These are phyloP conservation scores for Podospora australis DNA, from an alignment of 495 filamentous ascomycete genomes.

Conservation along the genomic window DNA sequence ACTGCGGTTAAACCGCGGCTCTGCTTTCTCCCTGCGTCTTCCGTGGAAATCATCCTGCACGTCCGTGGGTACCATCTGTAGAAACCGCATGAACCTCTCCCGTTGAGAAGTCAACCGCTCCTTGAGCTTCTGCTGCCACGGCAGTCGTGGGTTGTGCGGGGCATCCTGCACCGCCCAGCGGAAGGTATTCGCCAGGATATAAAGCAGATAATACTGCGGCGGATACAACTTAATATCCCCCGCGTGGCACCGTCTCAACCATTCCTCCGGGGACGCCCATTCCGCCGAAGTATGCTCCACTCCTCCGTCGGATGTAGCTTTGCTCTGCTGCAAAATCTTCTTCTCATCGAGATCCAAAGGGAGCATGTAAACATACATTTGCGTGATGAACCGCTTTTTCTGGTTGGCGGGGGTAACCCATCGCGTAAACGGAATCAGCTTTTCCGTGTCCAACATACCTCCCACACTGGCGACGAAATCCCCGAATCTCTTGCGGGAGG, in stretches of 20 bases:
- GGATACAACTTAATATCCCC: constrained; percentile 81
- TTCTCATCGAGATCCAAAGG: constrained; percentile 46
- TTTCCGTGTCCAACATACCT: constrained; percentile 28
- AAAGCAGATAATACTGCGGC: constrained; percentile 78
- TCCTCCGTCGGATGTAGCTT: constrained; percentile 72
- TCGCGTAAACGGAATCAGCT: constrained; percentile 75
- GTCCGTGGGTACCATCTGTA: constrained; percentile 34
- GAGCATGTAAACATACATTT: constrained; percentile 96
- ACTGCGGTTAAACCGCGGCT: too few relatives aligned
- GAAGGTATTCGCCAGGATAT: constrained; percentile 51
- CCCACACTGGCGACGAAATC: background rate
- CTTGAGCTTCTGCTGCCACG: constrained; percentile 42
- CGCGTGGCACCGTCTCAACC: constrained; percentile 54
- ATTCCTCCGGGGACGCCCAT: constrained; percentile 63
- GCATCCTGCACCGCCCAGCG: too few relatives aligned
- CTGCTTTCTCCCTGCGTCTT: constrained; percentile 27
- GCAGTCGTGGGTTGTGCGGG: too few relatives aligned
- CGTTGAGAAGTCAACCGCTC: background rate
- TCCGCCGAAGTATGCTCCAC: constrained; percentile 74
- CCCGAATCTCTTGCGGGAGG: constrained; percentile 48
- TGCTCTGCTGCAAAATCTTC: background rate
- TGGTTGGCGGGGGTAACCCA: constrained; percentile 79
- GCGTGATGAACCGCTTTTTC: constrained; percentile 75
- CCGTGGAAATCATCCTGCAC: constrained; percentile 10
- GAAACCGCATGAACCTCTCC: constrained; percentile 40